These are phyloP conservation scores for Tolypocladium ovalisporum DNA, from an alignment of 2,329 filamentous ascomycete species.

Conservation along the genomic window DNA sequence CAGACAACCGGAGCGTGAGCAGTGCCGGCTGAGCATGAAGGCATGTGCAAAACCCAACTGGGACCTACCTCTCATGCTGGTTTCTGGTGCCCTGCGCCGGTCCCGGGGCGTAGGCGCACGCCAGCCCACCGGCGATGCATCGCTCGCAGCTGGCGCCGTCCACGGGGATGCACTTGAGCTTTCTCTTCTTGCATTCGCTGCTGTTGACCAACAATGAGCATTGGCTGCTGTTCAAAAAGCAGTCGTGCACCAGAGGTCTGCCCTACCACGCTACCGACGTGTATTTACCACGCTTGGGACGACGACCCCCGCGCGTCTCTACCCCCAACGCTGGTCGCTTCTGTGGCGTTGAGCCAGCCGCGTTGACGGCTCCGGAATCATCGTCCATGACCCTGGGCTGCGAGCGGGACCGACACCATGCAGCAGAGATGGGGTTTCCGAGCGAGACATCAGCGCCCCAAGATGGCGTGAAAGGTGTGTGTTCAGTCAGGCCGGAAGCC, in stretches of 20 bases:
- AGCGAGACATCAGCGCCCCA: background rate
- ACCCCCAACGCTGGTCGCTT: constrained; percentile 5
- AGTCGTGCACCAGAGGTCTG: background rate
- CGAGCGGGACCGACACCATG: background rate
- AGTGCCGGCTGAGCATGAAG: background rate
- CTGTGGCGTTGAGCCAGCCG: background rate
- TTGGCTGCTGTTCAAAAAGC: background rate
- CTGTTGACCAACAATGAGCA: constrained; percentile 9
- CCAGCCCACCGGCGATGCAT: constrained; percentile 15
- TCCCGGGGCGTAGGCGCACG: constrained; percentile 14
- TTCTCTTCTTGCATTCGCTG: constrained; percentile 28
- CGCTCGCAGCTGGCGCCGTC: constrained; percentile 17
- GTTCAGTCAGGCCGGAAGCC: background rate
- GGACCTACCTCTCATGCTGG: constrained; percentile 11
- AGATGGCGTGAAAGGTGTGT: background rate
- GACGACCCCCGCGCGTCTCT: constrained; percentile 1
- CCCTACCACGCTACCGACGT: constrained; percentile 25
- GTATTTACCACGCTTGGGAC: constrained; percentile 24
- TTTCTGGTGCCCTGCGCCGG: constrained; percentile 10
- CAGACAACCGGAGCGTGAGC: background rate
- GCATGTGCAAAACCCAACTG: background rate
- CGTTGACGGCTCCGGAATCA: constrained; percentile 1
- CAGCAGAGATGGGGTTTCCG: background rate
- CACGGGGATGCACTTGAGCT: constrained; percentile 26
- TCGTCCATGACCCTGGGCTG: background rate